Evolutionary conservation across 495 filamentous ascomycete genomes (phyloP), one percentile per base, ranked within the genome.

Genomic region (Lasiosphaeria hispida): DNA sequence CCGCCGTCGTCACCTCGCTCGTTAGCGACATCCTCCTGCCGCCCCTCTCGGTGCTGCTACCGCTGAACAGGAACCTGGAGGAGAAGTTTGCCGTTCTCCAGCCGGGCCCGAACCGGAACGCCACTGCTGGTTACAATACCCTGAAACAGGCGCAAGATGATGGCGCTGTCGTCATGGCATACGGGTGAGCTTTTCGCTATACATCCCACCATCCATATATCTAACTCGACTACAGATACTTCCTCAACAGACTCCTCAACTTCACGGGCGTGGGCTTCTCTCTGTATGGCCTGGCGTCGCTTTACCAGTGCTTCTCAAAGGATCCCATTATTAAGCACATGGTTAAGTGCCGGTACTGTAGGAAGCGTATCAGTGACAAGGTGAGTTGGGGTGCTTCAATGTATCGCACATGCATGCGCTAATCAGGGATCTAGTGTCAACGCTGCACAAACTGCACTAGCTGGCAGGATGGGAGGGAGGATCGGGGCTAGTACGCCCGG

Each of bases 401-500:
- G 23, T 30, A 2, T 30, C 23, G n/a, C n/a, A n/a, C n/a, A 30
- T 5, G 23, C 5, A 30, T 30, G 10, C 45, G 43, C 56, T 59
- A 18, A 34, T 43, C 8, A 5, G 7, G 19, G 53, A 38, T 1
- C 30, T 44, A 89, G 85, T 83, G 85, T 14, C 64, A 70, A 47
- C 78, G 87, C 1, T 91, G 87, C 68, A 66, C 86, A 14, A 86
- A 89, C 59, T 91, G 87, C 66, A 89, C 86, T 5, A 88, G 84
- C 58, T 91, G 87, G 87, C 82, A 84, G 61, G 87, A 91, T 73
- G 87, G 87, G n/a, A 77, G 87, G 61, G 87, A 91, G 67, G 85
- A 88, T 35, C 45, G 50, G 48, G 42, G n/a, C 23, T 30, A 30
- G 23, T 15, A 19, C 13, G 10, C 40, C 7, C 6, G 9, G n/a